Evolutionary conservation across 2,329 filamentous ascomycete species (phyloP).

Genomic region (Penicillium griseofulvum): DNA sequence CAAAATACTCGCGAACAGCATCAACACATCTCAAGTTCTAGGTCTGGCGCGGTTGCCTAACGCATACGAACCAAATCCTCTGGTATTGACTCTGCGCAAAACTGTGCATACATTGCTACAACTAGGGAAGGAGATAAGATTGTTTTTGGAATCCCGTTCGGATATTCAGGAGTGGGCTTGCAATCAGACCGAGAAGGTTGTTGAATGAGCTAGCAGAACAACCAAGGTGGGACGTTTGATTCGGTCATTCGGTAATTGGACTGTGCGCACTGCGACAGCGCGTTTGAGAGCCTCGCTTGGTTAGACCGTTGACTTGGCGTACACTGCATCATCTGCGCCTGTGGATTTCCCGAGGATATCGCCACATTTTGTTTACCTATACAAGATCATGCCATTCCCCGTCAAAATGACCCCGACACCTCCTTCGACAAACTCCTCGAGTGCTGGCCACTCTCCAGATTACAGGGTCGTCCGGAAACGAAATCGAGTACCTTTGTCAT

Average conservation of each 20-base stretch:
- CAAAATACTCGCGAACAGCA: neutral
- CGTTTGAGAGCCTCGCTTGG: neutral
- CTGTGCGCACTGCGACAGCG: neutral
- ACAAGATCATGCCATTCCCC: neutral
- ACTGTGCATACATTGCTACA: neutral
- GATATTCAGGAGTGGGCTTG: neutral
- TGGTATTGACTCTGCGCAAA: neutral
- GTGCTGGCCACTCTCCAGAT: constrained; percentile 75
- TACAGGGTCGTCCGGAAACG: constrained; percentile 87
- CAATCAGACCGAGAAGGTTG: neutral
- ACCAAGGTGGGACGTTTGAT: neutral
- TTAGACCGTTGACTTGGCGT: neutral
- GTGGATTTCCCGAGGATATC: too few relatives aligned
- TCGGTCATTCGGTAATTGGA: neutral
- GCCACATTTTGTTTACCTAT: neutral
- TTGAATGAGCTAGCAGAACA: neutral
- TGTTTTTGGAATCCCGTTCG: neutral
- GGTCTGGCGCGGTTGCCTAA: neutral
- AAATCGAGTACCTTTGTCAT: constrained; percentile 88
- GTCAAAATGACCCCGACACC: constrained; percentile 42
- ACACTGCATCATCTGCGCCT: neutral
- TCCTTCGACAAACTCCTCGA: constrained; percentile 66
- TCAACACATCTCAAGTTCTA: neutral
- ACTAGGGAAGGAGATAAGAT: neutral
- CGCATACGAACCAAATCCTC: neutral